Percentiles rank a stretch among this genome's conserved stretches.
Evolutionary conservation across 805 yeast species (phyloP).

Genomic region (Metschnikowia cubensis): DNA sequence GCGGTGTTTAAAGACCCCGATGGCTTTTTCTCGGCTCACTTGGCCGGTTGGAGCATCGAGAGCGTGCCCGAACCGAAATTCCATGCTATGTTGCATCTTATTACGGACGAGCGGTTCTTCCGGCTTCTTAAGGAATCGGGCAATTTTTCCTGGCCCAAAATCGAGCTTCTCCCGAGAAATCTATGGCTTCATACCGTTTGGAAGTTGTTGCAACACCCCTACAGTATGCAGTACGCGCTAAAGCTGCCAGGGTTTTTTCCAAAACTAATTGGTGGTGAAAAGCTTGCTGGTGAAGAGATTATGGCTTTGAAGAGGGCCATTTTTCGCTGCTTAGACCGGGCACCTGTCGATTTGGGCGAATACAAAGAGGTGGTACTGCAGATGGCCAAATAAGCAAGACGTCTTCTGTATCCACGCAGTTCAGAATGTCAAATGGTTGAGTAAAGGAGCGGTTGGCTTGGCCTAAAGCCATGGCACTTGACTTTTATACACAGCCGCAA

Average conservation of each 20-base stretch:
- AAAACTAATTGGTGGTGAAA: neutral
- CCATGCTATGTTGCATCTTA: slow-evolving; percentile 1
- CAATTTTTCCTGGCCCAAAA: neutral
- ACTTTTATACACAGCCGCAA: too few relatives aligned
- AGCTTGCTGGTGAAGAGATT: neutral
- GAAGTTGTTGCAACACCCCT: neutral
- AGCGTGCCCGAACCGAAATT: neutral
- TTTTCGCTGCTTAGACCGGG: neutral
- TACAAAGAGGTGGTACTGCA: neutral
- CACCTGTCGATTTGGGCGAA: neutral
- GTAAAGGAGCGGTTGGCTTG: too few relatives aligned
- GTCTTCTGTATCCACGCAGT: too few relatives aligned
- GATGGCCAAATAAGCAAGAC: neutral
- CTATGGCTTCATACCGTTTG: neutral
- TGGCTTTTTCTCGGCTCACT: neutral
- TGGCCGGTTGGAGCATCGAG: neutral
- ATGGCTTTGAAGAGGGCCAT: neutral
- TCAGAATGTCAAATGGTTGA: too few relatives aligned
- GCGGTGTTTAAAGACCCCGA: neutral
- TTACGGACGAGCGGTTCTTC: slow-evolving; percentile 7
- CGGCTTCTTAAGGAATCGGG: neutral
- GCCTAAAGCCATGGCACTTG: too few relatives aligned
- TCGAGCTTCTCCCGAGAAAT: slow-evolving; percentile 1
- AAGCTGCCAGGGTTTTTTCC: neutral
- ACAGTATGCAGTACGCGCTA: slow-evolving; percentile 5